Percentiles rank a stretch among this genome's conserved stretches.
Evolutionary conservation across 1,284 basidiomycete species (phyloP).

Genomic region (Cystobasidium slooffiae): DNA sequence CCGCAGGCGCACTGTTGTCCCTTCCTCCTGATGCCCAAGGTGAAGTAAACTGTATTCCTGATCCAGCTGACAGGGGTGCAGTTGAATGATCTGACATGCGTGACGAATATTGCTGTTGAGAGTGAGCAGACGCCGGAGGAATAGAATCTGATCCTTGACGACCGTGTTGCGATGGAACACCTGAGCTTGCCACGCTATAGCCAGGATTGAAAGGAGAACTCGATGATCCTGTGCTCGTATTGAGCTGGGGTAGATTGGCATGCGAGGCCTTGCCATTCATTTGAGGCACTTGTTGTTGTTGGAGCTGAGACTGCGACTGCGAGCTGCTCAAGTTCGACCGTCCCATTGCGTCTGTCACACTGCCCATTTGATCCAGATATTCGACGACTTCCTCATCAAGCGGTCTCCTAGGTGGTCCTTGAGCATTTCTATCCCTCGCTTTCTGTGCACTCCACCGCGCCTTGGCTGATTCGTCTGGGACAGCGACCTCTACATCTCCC

Average conservation of each 20-base stretch:
- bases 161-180: slow-evolving; percentile 6
- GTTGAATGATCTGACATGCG: slow-evolving; percentile 20
- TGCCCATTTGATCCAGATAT: slow-evolving; percentile 52
- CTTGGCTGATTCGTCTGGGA: slow-evolving; percentile 10
- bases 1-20: slow-evolving; percentile 37
- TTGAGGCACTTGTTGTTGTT: slow-evolving; percentile 31
- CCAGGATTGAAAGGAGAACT: slow-evolving; percentile 14
- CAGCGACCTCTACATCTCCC: slow-evolving; percentile 71
- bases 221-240: slow-evolving; percentile 8
- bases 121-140: not conserved
- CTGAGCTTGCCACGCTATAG: slow-evolving; percentile 27
- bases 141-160: slow-evolving; percentile 19
- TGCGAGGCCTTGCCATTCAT: slow-evolving; percentile 39
- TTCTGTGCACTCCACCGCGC: slow-evolving; percentile 29
- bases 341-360: slow-evolving; percentile 10
- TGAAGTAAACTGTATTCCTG: slow-evolving; percentile 33
- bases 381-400: slow-evolving; percentile 52
- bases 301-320: too few relatives aligned
- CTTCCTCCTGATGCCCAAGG: slow-evolving; percentile 36
- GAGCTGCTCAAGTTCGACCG: slow-evolving; percentile 10
- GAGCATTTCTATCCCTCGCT: slow-evolving; percentile 15
- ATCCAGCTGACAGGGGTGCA: slow-evolving; percentile 36
- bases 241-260: slow-evolving; percentile 34
- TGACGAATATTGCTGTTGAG: not conserved
- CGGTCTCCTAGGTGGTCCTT: not conserved